A percentile compares a stretch with the other conserved stretches of the same genome.
Evolutionary conservation across 2,329 filamentous ascomycete species (phyloP).

Genomic region (Neonectria coccinea): DNA sequence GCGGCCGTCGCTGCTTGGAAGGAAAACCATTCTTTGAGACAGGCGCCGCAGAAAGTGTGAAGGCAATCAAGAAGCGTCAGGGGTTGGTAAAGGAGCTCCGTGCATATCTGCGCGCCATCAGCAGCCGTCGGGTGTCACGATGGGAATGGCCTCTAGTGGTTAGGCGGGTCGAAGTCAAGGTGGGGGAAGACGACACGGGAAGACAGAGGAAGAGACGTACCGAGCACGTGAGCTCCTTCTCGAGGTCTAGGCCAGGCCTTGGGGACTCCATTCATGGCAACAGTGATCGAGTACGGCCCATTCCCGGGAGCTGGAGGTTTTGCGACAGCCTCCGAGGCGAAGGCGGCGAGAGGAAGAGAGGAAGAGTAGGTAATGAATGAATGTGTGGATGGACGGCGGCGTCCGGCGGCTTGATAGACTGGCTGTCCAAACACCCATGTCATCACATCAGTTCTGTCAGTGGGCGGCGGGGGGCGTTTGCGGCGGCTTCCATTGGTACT

Average conservation of each 20-base stretch:
- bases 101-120: constrained; percentile 80
- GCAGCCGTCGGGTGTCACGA: constrained; percentile 20
- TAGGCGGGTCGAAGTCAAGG: constrained; percentile 23
- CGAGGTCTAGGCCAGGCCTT: constrained; percentile 74
- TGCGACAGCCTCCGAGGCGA: constrained; percentile 24
- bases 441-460: constrained; percentile 32
- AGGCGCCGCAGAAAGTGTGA: constrained; percentile 95
- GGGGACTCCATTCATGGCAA: constrained; percentile 63
- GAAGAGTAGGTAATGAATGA: constrained; percentile 24
- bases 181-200: constrained; percentile 13
- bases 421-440: constrained; percentile 18
- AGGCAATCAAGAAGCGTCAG: constrained; percentile 92
- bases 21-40: constrained; percentile 94
- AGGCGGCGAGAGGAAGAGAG: constrained; percentile 23
- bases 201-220: constrained; percentile 60
- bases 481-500: constrained; percentile 24
- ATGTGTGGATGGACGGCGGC: constrained; percentile 23
- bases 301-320: constrained; percentile 24
- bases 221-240: constrained; percentile 95
- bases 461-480: constrained; percentile 37
- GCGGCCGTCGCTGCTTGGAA: constrained; percentile 76
- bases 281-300: constrained; percentile 29
- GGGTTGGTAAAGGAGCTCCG: constrained; percentile 91
- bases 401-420: constrained; percentile 29
- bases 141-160: constrained; percentile 20